Conservation (phyloP, 179 eudicot genomes). For the Silene noctiflora region DNA sequence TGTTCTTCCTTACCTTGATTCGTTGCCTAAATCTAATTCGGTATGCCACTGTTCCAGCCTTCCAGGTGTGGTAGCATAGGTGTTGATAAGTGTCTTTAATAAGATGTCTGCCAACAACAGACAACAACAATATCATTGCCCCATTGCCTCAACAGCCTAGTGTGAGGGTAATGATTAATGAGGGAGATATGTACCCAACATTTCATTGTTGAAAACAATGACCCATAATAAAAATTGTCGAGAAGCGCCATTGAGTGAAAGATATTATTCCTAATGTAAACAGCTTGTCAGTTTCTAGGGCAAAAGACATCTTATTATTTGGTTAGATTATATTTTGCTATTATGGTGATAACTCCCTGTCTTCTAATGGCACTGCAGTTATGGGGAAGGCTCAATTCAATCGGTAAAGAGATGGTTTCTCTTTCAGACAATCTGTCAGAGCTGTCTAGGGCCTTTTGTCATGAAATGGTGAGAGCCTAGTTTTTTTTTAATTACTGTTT, state of each 20-base stretch:
- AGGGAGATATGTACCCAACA: neutral
- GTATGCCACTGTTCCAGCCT: neutral
- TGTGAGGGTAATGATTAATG: neutral
- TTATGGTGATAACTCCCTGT: constrained; percentile 2
- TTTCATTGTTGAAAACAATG: neutral
- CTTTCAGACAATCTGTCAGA: constrained; percentile 67
- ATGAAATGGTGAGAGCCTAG: constrained; percentile 44
- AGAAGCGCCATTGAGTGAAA: neutral
- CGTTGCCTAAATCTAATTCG: neutral
- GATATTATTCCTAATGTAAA: neutral
- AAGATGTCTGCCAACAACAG: neutral
- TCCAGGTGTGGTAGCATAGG: neutral
- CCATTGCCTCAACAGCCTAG: neutral
- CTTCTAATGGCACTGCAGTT: constrained; percentile 16
- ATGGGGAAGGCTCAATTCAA: constrained; percentile 64
- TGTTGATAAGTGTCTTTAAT: neutral
- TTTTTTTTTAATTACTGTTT: neutral
- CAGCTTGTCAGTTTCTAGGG: too few relatives aligned
- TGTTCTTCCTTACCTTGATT: neutral
- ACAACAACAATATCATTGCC: neutral
- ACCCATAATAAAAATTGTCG: neutral
- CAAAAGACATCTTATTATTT: neutral
- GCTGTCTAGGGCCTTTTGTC: constrained; percentile 45
- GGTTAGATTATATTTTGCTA: neutral
- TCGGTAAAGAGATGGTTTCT: constrained; percentile 69